Base-by-base conservation (phyloP, 2,329 filamentous ascomycete genomes). In the Akanthomyces muscarius region DNA sequence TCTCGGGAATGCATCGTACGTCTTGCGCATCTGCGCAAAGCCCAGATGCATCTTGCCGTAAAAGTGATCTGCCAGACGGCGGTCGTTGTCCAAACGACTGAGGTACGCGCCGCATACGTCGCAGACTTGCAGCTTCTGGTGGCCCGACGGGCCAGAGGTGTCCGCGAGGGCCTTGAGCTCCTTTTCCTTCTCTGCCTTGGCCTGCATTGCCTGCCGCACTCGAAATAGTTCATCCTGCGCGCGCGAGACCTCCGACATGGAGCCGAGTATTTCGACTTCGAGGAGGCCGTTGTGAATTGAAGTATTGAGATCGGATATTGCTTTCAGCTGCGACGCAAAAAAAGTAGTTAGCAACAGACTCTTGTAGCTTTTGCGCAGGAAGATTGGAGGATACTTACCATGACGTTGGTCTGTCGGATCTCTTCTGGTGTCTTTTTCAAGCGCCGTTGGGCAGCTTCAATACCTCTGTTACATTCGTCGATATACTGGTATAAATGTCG, bases 41-140 rank as follows among this genome's bases (percentile, higher is more conserved):
- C 95, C 95, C 63, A 99, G 79, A 73, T 99, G 95, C 95, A 99
- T 99, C 82, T 99, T 99, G 25, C 95, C 95, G 76, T 97, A 98
- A 74, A 99, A 99, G 75, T 99, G 95, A 74, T 99, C 95, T 23
- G 95, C 95, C 72, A 99, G 76, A 36, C 95, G 85, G 42, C 95
- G 86, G 75, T 99, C 95, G 73, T 99, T 99, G 74, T 99, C 95
- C 38, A 99, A 83, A 25, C 95, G 81, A 66, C 88, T 92, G 44
- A 99, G 83, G 74, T 98, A 99, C 6, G 95, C 95, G 66, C 95
- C 95, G 75, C 95, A 99, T 1, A 98, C 95, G 76, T 99, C 95
- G 82, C 95, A 99, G 53, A 99, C 95, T 75, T 99, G 95, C 47
- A 99, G 82, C 76, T 99, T 99, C 80, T 99, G 95, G 76, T 99